Evolutionary conservation across 306 rosid genomes (phyloP).

Genomic region (Cucumis cinereus): DNA sequence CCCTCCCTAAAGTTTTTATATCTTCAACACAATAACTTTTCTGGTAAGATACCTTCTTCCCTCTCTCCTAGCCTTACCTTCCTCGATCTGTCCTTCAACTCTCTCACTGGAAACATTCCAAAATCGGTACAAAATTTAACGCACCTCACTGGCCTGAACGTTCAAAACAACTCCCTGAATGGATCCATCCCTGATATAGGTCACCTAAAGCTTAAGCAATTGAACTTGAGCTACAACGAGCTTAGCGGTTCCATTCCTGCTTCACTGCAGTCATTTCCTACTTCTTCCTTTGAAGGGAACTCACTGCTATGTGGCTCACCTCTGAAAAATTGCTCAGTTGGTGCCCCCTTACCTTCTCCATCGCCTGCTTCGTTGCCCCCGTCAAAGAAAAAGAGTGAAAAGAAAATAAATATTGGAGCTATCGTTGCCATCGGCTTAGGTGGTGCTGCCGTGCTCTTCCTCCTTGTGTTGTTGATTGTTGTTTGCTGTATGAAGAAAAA

Average conservation of each 20-base stretch:
- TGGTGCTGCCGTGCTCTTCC: slow-evolving; percentile 18
- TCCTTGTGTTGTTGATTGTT: slow-evolving; percentile 4
- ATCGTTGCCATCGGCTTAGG: slow-evolving; percentile 43
- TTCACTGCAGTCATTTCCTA: slow-evolving; percentile 37
- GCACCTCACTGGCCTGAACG: slow-evolving; percentile 33
- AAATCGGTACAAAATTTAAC: slow-evolving; percentile 30
- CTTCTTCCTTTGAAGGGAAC: slow-evolving; percentile 59
- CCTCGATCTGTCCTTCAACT: slow-evolving; percentile 73
- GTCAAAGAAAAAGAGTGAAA: slow-evolving; percentile 22
- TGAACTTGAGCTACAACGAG: slow-evolving; percentile 67
- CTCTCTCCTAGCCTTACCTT: slow-evolving; percentile 33
- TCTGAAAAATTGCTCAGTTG: slow-evolving; percentile 33
- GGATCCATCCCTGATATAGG: slow-evolving; percentile 56
- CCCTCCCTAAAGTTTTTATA: slow-evolving; percentile 45
- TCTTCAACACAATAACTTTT: slow-evolving; percentile 56
- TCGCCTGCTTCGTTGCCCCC: slow-evolving; percentile 17
- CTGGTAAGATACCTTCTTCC: slow-evolving; percentile 47
- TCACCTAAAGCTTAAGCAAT: slow-evolving; percentile 35
- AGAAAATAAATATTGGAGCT: slow-evolving; percentile 27
- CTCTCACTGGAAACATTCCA: slow-evolving; percentile 57
- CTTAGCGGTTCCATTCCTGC: slow-evolving; percentile 63
- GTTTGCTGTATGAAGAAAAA: slow-evolving; percentile 21
- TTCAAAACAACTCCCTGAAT: slow-evolving; percentile 52
- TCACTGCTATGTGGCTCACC: slow-evolving; percentile 60
- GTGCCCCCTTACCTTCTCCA: slow-evolving; percentile 24